phyloP scores from a whole-genome alignment of 768 basidiomycete species.

The Pleurotus salmoneostramineus region DNA sequence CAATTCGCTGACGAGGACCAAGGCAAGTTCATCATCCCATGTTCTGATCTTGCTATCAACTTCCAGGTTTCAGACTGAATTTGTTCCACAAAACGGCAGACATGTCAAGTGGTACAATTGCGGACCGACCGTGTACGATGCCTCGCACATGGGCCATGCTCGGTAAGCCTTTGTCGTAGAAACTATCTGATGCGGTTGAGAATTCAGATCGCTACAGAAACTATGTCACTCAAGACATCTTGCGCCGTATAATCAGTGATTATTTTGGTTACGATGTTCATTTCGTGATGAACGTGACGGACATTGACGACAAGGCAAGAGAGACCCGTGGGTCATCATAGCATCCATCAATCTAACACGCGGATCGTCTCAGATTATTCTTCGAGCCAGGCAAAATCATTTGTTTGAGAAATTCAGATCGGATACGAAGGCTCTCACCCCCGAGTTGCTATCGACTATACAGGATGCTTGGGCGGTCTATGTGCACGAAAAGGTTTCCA shows the following conservation, averaged over 20 bases:
- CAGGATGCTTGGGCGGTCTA: constrained; percentile 64
- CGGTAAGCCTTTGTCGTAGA: constrained; percentile 47
- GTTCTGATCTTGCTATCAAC: constrained; percentile 5
- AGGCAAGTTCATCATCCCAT: constrained; percentile 45
- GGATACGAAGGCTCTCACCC: constrained; percentile 50
- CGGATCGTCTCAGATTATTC: constrained; percentile 68
- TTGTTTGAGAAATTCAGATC: constrained; percentile 60
- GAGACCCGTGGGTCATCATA: constrained; percentile 18
- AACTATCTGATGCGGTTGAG: constrained; percentile 1
- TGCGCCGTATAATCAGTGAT: constrained; percentile 86
- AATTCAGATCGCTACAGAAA: constrained; percentile 50
- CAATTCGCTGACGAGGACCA: constrained; percentile 89
- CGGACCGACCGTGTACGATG: constrained; percentile 98
- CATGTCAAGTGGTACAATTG: constrained; percentile 99
- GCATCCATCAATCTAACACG: not conserved
- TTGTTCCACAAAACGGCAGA: constrained; percentile 62
- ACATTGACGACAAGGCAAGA: constrained; percentile 96
- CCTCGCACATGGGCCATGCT: constrained; percentile 98
- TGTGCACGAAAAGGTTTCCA: constrained; percentile 58
- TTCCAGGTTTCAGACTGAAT: constrained; percentile 55
- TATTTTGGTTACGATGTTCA: constrained; percentile 98
- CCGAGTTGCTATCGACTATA: constrained; percentile 53
- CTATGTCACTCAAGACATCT: constrained; percentile 93
- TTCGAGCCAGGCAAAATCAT: constrained; percentile 80
- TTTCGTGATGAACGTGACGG: constrained; percentile 99